These are phyloP conservation scores for Chaetomidium leptoderma DNA, from an alignment of 495 filamentous ascomycete genomes.

Conservation along the genomic window DNA sequence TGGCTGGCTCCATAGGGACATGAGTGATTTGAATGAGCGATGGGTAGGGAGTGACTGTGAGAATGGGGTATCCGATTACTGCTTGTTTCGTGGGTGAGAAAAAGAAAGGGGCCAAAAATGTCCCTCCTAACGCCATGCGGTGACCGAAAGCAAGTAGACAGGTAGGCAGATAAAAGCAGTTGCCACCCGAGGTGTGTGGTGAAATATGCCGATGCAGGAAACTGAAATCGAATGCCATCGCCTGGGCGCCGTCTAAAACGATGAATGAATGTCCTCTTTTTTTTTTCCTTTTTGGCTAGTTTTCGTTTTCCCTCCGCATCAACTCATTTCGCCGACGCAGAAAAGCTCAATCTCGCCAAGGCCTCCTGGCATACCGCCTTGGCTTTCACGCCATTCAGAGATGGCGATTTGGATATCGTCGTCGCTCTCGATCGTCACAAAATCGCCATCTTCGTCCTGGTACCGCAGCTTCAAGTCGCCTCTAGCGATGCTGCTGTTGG, in stretches of 20 bases:
- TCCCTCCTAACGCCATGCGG: slow-evolving; percentile 12
- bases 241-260: not conserved
- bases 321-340: slow-evolving; percentile 42
- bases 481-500: slow-evolving; percentile 69
- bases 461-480: slow-evolving; percentile 81
- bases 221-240: not conserved
- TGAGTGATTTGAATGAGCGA: not conserved
- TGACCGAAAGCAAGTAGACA: not conserved
- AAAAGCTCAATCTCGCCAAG: slow-evolving; percentile 84
- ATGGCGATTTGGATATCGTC: slow-evolving; percentile 94
- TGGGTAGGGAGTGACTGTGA: not conserved
- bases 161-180: not conserved
- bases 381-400: slow-evolving; percentile 80
- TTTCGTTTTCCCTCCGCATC: not conserved
- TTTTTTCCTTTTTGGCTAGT: not conserved
- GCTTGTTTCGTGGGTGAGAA: not conserved
- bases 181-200: not conserved
- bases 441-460: slow-evolving; percentile 87
- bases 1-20: not conserved
- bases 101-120: not conserved
- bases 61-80: slow-evolving; percentile 6
- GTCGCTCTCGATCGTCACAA: slow-evolving; percentile 86
- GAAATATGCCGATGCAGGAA: slow-evolving; percentile 11
- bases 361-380: slow-evolving; percentile 60
- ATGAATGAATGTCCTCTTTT: not conserved